Percentiles rank a stretch among this genome's conserved stretches.
Conservation (phyloP, 2,329 filamentous ascomycete species). For the Aspergillus fumigatiaffinis region DNA sequence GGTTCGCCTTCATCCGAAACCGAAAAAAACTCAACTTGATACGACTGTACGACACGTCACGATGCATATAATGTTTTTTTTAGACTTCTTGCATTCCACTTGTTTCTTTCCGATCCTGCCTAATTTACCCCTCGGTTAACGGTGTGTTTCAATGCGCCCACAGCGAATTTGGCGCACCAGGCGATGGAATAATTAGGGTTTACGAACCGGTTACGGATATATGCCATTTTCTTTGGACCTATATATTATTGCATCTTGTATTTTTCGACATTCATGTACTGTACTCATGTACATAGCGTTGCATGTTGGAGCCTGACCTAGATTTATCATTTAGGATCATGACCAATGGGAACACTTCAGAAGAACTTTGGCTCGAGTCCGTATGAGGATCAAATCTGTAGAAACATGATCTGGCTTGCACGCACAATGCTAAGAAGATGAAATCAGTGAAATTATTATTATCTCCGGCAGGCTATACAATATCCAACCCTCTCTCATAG, state of each 20-base stretch:
- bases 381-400: too few relatives aligned
- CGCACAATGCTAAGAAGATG: background rate
- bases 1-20: slow-evolving; percentile 14
- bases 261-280: slow-evolving; percentile 6
- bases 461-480: background rate
- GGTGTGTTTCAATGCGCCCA: background rate
- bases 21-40: slow-evolving; percentile 21
- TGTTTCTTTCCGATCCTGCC: slow-evolving; percentile 2
- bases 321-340: background rate
- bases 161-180: slow-evolving; percentile 4
- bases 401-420: background rate
- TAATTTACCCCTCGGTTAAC: slow-evolving; percentile 1
- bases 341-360: background rate
- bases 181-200: slow-evolving; percentile 11
- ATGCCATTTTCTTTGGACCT: slow-evolving; percentile 7
- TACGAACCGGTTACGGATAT: slow-evolving; percentile 17
- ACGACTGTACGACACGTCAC: slow-evolving; percentile 29
- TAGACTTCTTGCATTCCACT: slow-evolving; percentile 10
- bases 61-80: slow-evolving; percentile 27
- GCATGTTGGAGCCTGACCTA: slow-evolving; percentile 2
- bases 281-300: slow-evolving; percentile 13
- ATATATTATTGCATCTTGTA: slow-evolving; percentile 3
- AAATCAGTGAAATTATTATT: background rate
- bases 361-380: background rate
- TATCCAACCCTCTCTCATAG: background rate